These are phyloP conservation scores for Gloeopeniophorella convolvens DNA, from an alignment of 768 basidiomycete genomes.

Conservation along the genomic window DNA sequence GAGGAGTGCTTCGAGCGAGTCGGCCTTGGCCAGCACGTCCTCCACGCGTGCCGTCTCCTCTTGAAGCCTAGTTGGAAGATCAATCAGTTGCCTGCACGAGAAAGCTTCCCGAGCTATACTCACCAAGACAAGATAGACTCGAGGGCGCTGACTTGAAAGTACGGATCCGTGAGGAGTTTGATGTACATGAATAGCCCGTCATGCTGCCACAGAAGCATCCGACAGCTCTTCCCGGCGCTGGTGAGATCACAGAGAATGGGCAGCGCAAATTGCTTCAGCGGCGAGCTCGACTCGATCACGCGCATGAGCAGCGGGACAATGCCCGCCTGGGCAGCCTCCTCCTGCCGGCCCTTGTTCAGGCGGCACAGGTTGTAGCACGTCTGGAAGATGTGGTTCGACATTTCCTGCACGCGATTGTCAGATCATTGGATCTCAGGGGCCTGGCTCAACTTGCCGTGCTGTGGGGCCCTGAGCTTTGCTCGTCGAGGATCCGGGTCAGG, in stretches of 20 bases:
- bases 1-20: conserved; percentile 60
- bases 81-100: not conserved
- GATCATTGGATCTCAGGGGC: not conserved
- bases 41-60: conserved; percentile 94
- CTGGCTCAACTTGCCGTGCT: conserved; percentile 54
- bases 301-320: conserved; percentile 88
- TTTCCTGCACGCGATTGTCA: conserved; percentile 53
- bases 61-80: conserved; percentile 57
- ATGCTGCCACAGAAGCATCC: conserved; percentile 88
- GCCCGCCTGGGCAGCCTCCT: conserved; percentile 94
- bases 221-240: conserved; percentile 88
- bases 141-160: conserved; percentile 87
- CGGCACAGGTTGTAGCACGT: conserved; percentile 96
- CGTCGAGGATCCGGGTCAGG: conserved; percentile 77
- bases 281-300: conserved; percentile 83
- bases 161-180: conserved; percentile 72
- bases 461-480: conserved; percentile 70
- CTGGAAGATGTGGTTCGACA: conserved; percentile 95
- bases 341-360: conserved; percentile 89
- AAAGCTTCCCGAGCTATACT: conserved; percentile 21
- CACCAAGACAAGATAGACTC: conserved; percentile 90
- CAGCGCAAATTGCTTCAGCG: conserved; percentile 93
- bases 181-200: conserved; percentile 82
- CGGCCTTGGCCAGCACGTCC: conserved; percentile 68
- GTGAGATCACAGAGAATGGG: conserved; percentile 96